Evolutionary conservation across 129 eudicot genomes (phyloP).

Genomic region (Gnaphalium uliginosum): DNA sequence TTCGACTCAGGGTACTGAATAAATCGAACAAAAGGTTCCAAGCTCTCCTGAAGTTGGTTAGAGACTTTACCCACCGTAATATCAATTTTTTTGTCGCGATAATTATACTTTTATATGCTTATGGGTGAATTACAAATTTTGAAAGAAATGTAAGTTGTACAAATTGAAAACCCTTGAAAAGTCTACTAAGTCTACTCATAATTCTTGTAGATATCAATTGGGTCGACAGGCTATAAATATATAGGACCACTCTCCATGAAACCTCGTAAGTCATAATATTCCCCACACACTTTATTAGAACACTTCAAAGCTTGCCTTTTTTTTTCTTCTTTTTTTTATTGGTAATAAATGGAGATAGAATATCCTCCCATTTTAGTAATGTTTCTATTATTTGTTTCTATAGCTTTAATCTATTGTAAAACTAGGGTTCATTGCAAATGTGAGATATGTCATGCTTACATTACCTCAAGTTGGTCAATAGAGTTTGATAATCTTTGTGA

Average conservation of each 20-base stretch:
- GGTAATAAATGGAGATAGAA: conserved; percentile 30
- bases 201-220: neutral
- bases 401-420: conserved; percentile 32
- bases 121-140: too few species aligned
- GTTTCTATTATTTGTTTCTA: neutral
- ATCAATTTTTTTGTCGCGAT: too few species aligned
- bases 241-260: neutral
- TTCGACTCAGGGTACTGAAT: too few species aligned
- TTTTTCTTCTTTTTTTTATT: conserved; percentile 3
- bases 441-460: conserved; percentile 60
- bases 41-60: too few species aligned
- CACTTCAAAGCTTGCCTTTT: neutral
- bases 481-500: conserved; percentile 66
- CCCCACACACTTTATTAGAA: neutral
- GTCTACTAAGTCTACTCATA: too few species aligned
- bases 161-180: too few species aligned
- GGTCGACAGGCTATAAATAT: too few species aligned
- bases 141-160: too few species aligned
- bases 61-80: too few species aligned
- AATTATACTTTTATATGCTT: too few species aligned
- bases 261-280: neutral
- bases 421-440: conserved; percentile 57
- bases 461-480: conserved; percentile 62
- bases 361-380: conserved; percentile 13
- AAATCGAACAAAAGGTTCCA: too few species aligned